Base-by-base conservation (phyloP, 495 filamentous ascomycete species). In the Aspergillus bridgeri region DNA sequence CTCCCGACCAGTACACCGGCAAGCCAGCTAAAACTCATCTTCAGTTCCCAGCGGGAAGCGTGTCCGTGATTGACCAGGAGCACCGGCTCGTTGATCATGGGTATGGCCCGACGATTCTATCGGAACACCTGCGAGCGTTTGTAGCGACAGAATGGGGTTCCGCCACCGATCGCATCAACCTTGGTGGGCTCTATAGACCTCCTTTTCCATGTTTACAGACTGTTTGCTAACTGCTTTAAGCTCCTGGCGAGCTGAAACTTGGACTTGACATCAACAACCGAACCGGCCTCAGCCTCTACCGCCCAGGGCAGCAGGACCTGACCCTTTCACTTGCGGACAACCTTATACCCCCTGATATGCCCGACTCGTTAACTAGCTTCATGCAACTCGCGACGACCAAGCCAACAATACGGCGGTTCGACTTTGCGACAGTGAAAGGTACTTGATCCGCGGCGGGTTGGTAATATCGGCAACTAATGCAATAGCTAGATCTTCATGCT, bases 131-230 rank as follows among this genome's bases (percentile, higher is more conserved):
- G 60, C 80, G 90, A 24, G 77, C 92, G 20, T 79, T 88, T 33
- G 69, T 86, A 27, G 84, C 89, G 38, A 86, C 69, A 48, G 83
- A 86, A 59, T 81, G 79, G 62, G 89, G 88, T 9, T 87, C 81
- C 45, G 76, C 90, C 8, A 89, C 87, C 6, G 89, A 92, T 70
- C 81, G 88, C 19, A 76, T 92, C 57, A 89, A 90, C 60, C 74
- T 89, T n/a, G 85, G 80, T 80, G 64, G 60, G 64, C 20, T 22
- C 19, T 22, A 21, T 22, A 2, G 8, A 6, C 5, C 20, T 18
- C 11, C 21, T 42, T 11, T 38, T 52, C 17, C 20, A 22, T 42
- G 22, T 7, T 56, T 45, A 9, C 8, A 48, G 81, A 78, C 73
- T 38, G 11, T n/a, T n/a, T n/a, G 33, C 33, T 38, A 38, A 38